Evolutionary conservation across 2,329 filamentous ascomycete genomes (phyloP).

Genomic region (Colletotrichum kahawae): DNA sequence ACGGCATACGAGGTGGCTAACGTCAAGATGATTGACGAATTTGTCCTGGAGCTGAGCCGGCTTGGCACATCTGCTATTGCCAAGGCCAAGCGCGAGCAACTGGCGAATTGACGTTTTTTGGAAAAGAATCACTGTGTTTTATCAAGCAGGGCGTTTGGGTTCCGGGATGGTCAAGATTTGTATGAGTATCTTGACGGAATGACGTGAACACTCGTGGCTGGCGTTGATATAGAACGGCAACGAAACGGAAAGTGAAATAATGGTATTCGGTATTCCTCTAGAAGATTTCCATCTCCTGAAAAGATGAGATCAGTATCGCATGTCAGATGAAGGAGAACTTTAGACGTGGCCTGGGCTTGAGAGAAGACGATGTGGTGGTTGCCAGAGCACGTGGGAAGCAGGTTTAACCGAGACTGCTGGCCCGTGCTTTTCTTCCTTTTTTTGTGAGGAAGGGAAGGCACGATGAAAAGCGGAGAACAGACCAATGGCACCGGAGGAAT

Average conservation of each 20-base stretch:
- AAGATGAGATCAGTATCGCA: not conserved
- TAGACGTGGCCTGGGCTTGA: not conserved
- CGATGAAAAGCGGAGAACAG: not conserved
- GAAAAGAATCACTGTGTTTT: not conserved
- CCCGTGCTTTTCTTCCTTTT: not conserved
- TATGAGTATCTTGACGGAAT: not conserved
- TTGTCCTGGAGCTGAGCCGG: conserved; percentile 47
- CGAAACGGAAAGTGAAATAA: not conserved
- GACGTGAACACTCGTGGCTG: not conserved
- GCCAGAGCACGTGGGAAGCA: not conserved
- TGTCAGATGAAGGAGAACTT: not conserved
- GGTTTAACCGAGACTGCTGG: not conserved
- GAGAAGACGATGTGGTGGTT: not conserved
- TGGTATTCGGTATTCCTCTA: not conserved
- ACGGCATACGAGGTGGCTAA: conserved; percentile 42
- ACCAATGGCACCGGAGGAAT: not conserved
- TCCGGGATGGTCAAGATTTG: not conserved
- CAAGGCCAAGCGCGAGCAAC: not conserved
- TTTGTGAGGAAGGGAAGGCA: not conserved
- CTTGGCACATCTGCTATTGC: conserved; percentile 47
- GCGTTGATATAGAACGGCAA: not conserved
- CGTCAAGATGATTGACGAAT: conserved; percentile 45
- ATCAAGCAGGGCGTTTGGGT: not conserved
- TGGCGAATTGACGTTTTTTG: not conserved
- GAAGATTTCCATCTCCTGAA: not conserved